phyloP scores from a whole-genome alignment of 1,139 yeast species.

The Pneumocystis oryctolagi region DNA sequence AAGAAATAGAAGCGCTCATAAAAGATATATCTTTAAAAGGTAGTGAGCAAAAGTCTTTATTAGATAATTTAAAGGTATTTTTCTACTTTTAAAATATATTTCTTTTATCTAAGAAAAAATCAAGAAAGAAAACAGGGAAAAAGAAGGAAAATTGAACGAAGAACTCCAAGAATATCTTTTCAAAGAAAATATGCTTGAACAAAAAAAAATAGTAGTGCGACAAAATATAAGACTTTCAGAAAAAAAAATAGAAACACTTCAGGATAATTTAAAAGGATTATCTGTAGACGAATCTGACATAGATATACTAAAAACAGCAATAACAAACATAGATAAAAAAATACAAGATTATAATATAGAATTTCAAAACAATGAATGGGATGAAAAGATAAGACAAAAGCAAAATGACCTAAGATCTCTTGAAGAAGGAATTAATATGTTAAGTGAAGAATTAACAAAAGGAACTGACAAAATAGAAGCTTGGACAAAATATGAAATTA shows the following conservation, averaged over 20 bases:
- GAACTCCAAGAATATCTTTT: constrained; percentile 11
- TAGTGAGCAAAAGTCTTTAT: constrained; percentile 4
- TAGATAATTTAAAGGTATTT: constrained; percentile 5
- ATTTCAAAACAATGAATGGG: constrained; percentile 9
- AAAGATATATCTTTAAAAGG: background rate
- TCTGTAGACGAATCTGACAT: constrained; percentile 29
- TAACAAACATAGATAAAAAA: constrained; percentile 20
- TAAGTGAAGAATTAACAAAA: constrained; percentile 29
- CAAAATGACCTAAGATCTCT: constrained; percentile 22
- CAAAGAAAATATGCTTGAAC: constrained; percentile 13
- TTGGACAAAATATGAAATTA: constrained; percentile 15
- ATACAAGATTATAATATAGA: constrained; percentile 11
- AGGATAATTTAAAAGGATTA: constrained; percentile 26
- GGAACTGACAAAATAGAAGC: constrained; percentile 21
- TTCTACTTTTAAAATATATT: background rate
- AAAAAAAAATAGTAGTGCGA: constrained; percentile 12
- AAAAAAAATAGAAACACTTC: constrained; percentile 20
- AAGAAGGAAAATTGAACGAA: background rate
- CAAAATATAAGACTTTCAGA: constrained; percentile 9
- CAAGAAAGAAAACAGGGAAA: background rate
- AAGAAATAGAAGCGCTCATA: background rate
- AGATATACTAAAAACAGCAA: constrained; percentile 26
- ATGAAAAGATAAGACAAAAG: constrained; percentile 9
- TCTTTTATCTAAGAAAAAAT: background rate
- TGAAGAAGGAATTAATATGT: constrained; percentile 32